A percentile compares a stretch with the other conserved stretches of the same genome.
Conservation (phyloP, 2,329 filamentous ascomycete species). For the Periconia macrospinosa region DNA sequence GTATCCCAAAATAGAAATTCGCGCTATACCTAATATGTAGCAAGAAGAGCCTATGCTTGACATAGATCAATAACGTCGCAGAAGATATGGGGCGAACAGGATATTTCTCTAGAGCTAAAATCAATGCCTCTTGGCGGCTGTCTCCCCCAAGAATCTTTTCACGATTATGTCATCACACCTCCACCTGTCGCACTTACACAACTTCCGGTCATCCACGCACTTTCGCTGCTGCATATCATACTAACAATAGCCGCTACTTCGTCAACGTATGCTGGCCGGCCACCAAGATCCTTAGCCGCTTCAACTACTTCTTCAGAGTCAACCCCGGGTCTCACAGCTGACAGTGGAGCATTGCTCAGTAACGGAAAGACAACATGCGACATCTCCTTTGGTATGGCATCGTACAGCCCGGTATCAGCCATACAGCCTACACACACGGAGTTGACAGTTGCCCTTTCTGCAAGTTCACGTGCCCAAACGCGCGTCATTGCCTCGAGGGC, state of each 20-base stretch:
- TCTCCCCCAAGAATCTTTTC: too few relatives aligned
- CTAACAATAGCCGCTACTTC: slow-evolving; percentile 74
- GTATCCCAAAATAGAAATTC: too few relatives aligned
- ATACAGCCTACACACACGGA: slow-evolving; percentile 65
- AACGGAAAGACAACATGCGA: slow-evolving; percentile 59
- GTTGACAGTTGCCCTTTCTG: slow-evolving; percentile 62
- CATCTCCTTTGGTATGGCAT: slow-evolving; percentile 60
- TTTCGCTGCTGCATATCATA: slow-evolving; percentile 74
- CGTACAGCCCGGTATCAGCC: slow-evolving; percentile 58
- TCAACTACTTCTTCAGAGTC: slow-evolving; percentile 59
- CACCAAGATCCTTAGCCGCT: slow-evolving; percentile 56
- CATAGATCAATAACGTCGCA: too few relatives aligned
- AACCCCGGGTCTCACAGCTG: slow-evolving; percentile 45
- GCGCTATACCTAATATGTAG: too few relatives aligned
- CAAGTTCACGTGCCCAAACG: slow-evolving; percentile 62
- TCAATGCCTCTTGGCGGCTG: too few relatives aligned
- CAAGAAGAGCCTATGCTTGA: too few relatives aligned
- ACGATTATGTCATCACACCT: too few relatives aligned
- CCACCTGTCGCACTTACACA: too few relatives aligned
- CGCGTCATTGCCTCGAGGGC: slow-evolving; percentile 67
- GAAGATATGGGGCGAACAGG: too few relatives aligned
- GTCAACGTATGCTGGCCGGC: slow-evolving; percentile 60
- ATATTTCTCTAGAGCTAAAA: too few relatives aligned
- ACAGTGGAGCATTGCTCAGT: slow-evolving; percentile 65
- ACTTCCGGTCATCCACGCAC: too few relatives aligned